A percentile compares a stretch with the other conserved stretches of the same genome.
These are phyloP conservation scores for Pyricularia pennisetigena DNA, from an alignment of 2,329 filamentous ascomycete species.

Conservation along the genomic window DNA sequence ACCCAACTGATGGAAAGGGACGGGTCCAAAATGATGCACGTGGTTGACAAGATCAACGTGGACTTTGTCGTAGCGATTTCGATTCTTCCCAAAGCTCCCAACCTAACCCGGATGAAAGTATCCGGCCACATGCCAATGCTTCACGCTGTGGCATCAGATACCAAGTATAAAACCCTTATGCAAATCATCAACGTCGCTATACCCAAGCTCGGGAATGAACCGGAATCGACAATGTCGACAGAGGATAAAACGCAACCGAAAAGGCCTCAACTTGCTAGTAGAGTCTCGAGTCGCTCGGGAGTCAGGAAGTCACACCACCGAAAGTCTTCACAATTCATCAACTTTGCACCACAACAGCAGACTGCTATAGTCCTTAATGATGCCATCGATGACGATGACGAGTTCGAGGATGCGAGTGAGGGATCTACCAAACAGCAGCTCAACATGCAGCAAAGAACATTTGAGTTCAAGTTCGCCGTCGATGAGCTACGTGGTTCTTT, in stretches of 20 bases:
- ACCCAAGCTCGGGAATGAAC: slow-evolving; percentile 60
- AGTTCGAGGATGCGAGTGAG: slow-evolving; percentile 58
- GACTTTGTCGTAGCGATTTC: slow-evolving; percentile 94
- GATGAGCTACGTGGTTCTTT: slow-evolving; percentile 89
- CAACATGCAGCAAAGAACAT: slow-evolving; percentile 78
- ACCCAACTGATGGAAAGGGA: slow-evolving; percentile 63
- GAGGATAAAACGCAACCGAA: slow-evolving; percentile 16
- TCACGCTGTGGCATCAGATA: slow-evolving; percentile 84
- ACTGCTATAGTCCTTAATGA: slow-evolving; percentile 72
- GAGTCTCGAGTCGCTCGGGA: slow-evolving; percentile 29
- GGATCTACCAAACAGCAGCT: slow-evolving; percentile 45
- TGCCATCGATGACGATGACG: slow-evolving; percentile 51
- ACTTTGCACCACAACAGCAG: slow-evolving; percentile 50
- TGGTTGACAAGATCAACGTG: slow-evolving; percentile 95
- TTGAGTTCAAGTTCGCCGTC: slow-evolving; percentile 95
- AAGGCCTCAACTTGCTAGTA: slow-evolving; percentile 36
- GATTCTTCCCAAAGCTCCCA: slow-evolving; percentile 91
- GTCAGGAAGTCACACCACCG: slow-evolving; percentile 35
- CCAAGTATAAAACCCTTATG: slow-evolving; percentile 97
- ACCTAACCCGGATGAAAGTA: slow-evolving; percentile 83
- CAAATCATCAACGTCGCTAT: slow-evolving; percentile 91
- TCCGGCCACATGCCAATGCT: slow-evolving; percentile 87
- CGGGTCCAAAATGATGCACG: slow-evolving; percentile 64
- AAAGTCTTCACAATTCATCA: slow-evolving; percentile 58
- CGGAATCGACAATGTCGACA: slow-evolving; percentile 10